Base-by-base conservation (phyloP, 352 stramenopile species). In the Phytophthora litchii region DNA sequence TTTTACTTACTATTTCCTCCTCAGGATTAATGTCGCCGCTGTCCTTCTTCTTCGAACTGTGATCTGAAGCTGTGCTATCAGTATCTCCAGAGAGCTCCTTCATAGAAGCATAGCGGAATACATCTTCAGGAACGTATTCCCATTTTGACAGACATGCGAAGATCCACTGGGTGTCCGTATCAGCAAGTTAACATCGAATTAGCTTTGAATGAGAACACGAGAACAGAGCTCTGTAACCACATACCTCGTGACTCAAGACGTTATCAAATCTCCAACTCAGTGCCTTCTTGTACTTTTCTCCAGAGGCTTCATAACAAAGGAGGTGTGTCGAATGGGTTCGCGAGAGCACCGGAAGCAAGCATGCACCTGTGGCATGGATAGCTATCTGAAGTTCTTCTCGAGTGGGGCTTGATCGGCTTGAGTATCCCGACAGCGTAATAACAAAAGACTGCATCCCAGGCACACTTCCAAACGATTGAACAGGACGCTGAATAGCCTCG, bases 231-330 rank as follows among this genome's bases (percentile, higher is more conserved):
- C 23, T 20, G 17, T 19, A 45, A 41, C 4, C 13, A 55, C 67
- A n/a, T 69, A 95, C 86, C 77, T 95, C 75, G 23, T 89, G 82
- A 25, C 71, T 83, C 47, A 94, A 67, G 21, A 95, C 82, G 50
- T 95, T 93, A 17, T 85, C 60, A 31, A 92, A 89, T 38, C 72
- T 66, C 87, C 87, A 95, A 48, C 79, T 91, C 48, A 91, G 54
- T 8, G 87, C 82, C 49, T 88, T 91, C 63, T 94, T 90, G 66
- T 85, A 95, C 49, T 95, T 95, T 42, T 95, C 87, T 12, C 87
- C 87, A 10, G 72, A 80, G 1, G 78, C 59, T 72, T 93, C 87
- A 44, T 82, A 81, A 51, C 85, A 94, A 6, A 95, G 54, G 38
- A 95, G 59, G 38, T 95, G 87, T 14, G 85, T 94, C 0, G 87